Evolutionary conservation across 345 rosid genomes (phyloP).

Genomic region (Hibiscus mutabilis): DNA sequence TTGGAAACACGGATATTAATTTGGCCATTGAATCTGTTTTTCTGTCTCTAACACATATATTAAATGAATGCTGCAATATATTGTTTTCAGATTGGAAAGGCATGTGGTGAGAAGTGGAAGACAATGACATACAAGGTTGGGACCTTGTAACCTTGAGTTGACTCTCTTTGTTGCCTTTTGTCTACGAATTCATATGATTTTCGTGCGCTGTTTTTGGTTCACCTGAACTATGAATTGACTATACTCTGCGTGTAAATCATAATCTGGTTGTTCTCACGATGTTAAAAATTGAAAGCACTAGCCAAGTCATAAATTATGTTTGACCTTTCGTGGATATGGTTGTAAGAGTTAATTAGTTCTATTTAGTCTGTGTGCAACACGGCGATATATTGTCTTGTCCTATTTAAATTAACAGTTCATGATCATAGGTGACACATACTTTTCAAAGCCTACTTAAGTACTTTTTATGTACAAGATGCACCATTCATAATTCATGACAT

Average conservation of each 20-base stretch:
- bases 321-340: neutral
- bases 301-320: neutral
- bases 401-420: neutral
- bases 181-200: neutral
- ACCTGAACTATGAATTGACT: neutral
- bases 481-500: neutral
- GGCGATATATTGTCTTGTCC: neutral
- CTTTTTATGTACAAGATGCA: neutral
- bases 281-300: neutral
- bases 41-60: neutral
- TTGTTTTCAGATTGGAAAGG: slow-evolving; percentile 70
- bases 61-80: slow-evolving; percentile 11
- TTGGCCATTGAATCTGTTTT: neutral
- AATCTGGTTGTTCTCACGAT: neutral
- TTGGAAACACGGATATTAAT: neutral
- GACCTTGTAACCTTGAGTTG: neutral
- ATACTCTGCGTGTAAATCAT: neutral
- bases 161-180: neutral
- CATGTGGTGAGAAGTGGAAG: slow-evolving; percentile 95
- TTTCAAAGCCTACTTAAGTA: neutral
- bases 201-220: neutral
- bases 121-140: slow-evolving; percentile 69
- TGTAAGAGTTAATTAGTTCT: neutral
- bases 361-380: neutral
- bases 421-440: neutral